Evolutionary conservation across 768 basidiomycete genomes (phyloP), one percentile per base, ranked within the genome.

Genomic region (Boletus patriciae): DNA sequence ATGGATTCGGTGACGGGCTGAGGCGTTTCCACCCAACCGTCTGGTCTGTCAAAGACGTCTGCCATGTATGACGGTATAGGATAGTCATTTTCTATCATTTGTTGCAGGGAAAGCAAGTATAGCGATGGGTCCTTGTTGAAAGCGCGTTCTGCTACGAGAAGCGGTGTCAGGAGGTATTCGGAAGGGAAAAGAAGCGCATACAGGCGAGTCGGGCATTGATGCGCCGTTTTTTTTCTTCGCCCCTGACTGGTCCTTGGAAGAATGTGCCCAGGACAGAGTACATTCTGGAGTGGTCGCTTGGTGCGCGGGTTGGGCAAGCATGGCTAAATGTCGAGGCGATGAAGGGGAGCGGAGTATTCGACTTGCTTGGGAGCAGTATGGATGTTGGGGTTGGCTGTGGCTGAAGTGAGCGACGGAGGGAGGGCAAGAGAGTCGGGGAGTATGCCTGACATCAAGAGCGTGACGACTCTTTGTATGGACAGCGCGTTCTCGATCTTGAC

Each of bases 1-100:
- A 75, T 50, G 4, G 73, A 62, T 31, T 71, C 65, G 38, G 72
- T 63, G 2, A 61, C 51, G 0, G 76, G 71, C 54, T 83, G 72
- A 3, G 92, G 88, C 0, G 89, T 93, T 73, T 98, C 92, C 7
- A 90, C 73, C 93, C 93, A 97, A 2, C 87, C 93, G 2, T 65
- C 69, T 6, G 83, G 77, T 66, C 83, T 83, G 61, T 86, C 72
- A 59, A 85, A 86, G 3, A 84, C 75, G 59, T 90, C 86, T 6
- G 87, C 83, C 75, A 94, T 80, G 65, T 95, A 96, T 0, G 87
- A 87, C 9, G 94, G 92, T 50, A 94, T 76, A 0, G 90, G 92
- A 64, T 97, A 98, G 51, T 94, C 92, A 65, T 98, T 93, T 66
- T 98, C 92, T 50, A 91, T 78, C 93, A 98, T 95, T 68, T 95